A percentile compares a stretch with the other conserved stretches of the same genome.
These are phyloP conservation scores for Aureoboletus auriporus DNA, from an alignment of 768 basidiomycete genomes.

Conservation along the genomic window DNA sequence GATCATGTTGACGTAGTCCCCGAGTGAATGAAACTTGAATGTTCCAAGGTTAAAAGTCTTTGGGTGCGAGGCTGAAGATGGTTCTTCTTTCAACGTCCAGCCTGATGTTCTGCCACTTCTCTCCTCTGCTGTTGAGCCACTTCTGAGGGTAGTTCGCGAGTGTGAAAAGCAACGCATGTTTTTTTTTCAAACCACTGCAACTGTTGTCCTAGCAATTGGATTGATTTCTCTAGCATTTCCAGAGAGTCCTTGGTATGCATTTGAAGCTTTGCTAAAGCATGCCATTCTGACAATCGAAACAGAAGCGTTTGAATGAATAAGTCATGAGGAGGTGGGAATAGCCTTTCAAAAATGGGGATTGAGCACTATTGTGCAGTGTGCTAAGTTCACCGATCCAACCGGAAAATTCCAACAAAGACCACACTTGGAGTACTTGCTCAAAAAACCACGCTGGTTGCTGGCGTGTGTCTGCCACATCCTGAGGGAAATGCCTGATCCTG, in stretches of 20 bases:
- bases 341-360: conserved; percentile 37
- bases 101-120: neutral
- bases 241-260: neutral
- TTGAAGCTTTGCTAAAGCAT: neutral
- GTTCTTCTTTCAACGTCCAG: neutral
- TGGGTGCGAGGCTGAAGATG: neutral
- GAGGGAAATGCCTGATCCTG: conserved; percentile 34
- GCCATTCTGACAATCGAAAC: neutral
- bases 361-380: conserved; percentile 24
- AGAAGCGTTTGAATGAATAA: neutral
- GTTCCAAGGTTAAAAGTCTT: neutral
- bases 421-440: conserved; percentile 14
- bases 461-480: conserved; percentile 35
- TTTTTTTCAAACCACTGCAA: neutral
- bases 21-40: neutral
- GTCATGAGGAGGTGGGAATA: conserved; percentile 28
- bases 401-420: neutral
- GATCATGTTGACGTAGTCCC: neutral
- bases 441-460: conserved; percentile 19
- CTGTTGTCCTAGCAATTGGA: neutral
- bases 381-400: neutral
- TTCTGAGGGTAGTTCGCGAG: neutral
- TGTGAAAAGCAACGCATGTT: neutral
- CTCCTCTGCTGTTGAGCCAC: neutral
- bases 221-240: neutral